Percentiles rank a stretch among this genome's conserved stretches.
These are phyloP conservation scores for Leccinum longicurvipes DNA, from an alignment of 768 basidiomycete species.

Conservation along the genomic window DNA sequence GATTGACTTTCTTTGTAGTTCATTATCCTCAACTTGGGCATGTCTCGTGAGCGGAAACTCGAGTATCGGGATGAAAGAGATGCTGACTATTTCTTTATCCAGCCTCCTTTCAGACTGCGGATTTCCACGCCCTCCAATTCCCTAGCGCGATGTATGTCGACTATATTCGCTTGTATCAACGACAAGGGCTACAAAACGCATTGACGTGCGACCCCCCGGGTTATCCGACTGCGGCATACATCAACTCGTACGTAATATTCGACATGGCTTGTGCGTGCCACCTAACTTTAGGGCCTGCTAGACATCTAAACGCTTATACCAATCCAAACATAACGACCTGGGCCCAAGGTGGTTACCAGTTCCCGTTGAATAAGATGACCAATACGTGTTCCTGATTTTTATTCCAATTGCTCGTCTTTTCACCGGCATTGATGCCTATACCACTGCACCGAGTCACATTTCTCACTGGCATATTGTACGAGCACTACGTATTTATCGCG, in stretches of 20 bases:
- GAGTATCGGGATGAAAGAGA: not conserved
- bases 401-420: conserved; percentile 7
- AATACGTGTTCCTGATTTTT: conserved; percentile 19
- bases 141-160: conserved; percentile 83
- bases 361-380: conserved; percentile 61
- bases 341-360: conserved; percentile 68
- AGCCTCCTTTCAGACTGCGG: conserved; percentile 69
- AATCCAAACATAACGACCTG: conserved; percentile 88
- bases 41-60: conserved; percentile 48
- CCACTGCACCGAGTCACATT: conserved; percentile 19
- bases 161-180: conserved; percentile 88
- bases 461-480: conserved; percentile 22
- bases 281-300: conserved; percentile 12
- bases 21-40: conserved; percentile 81
- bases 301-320: conserved; percentile 54
- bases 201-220: conserved; percentile 77
- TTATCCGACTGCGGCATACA: conserved; percentile 80
- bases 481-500: conserved; percentile 24
- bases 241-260: conserved; percentile 46
- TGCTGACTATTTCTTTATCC: conserved; percentile 1
- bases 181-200: conserved; percentile 60
- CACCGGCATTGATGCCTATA: conserved; percentile 10
- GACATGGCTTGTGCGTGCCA: not conserved
- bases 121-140: conserved; percentile 71
- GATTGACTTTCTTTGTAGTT: conserved; percentile 44